Conservation (phyloP, 345 rosid species). For the Eucalyptus paniculata region DNA sequence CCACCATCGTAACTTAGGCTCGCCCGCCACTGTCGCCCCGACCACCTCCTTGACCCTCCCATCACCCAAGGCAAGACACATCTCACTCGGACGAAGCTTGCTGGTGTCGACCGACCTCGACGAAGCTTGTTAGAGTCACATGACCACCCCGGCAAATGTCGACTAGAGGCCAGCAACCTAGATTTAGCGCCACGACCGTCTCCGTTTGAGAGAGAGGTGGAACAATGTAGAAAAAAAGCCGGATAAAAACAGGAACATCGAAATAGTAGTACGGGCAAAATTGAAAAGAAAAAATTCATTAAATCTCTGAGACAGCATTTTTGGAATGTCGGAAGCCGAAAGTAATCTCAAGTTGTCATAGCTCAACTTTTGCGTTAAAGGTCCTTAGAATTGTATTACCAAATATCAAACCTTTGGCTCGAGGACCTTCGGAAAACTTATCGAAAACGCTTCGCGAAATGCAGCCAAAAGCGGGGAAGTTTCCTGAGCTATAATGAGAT, state of each 20-base stretch:
- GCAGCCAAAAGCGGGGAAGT: not conserved
- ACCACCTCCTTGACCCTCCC: not conserved
- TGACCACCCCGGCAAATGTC: not conserved
- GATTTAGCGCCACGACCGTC: not conserved
- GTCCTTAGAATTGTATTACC: not conserved
- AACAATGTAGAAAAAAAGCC: not conserved
- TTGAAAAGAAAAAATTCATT: not conserved
- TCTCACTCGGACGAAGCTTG: not conserved
- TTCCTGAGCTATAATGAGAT: not conserved
- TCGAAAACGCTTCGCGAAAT: not conserved
- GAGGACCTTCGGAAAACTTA: not conserved
- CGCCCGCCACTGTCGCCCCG: not conserved
- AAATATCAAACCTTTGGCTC: not conserved
- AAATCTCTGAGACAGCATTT: not conserved
- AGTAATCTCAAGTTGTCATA: not conserved
- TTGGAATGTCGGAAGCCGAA: not conserved
- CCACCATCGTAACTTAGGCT: not conserved
- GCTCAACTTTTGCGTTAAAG: not conserved
- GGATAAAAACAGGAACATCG: not conserved
- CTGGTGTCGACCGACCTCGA: fast-evolving
- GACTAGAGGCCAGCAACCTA: not conserved
- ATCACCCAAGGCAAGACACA: not conserved
- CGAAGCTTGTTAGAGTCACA: fast-evolving
- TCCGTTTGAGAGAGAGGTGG: not conserved
- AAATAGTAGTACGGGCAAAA: not conserved